Percentiles rank a stretch among this genome's conserved stretches.
These are phyloP conservation scores for Lasiodiplodia theobromae DNA, from an alignment of 2,329 filamentous ascomycete species.

Conservation along the genomic window DNA sequence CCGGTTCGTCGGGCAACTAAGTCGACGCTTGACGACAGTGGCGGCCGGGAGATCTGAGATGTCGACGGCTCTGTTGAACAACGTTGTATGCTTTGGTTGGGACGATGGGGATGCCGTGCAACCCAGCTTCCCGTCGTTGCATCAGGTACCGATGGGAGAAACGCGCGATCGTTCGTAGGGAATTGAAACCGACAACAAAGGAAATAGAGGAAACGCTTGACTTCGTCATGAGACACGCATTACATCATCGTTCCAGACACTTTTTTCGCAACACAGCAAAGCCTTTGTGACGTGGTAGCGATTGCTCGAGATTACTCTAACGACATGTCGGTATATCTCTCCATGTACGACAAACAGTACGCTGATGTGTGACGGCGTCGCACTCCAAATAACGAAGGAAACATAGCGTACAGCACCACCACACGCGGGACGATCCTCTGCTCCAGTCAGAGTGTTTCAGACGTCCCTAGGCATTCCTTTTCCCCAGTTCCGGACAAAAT, in stretches of 20 bases:
- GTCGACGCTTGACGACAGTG: slow-evolving; percentile 24
- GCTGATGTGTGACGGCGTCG: slow-evolving; percentile 19
- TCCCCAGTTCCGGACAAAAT: slow-evolving; percentile 13
- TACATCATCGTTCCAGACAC: slow-evolving; percentile 8
- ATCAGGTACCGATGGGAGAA: slow-evolving; percentile 11
- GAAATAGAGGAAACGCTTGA: slow-evolving; percentile 14
- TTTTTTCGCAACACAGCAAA: slow-evolving; percentile 13
- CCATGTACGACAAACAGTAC: slow-evolving; percentile 15
- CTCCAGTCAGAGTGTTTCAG: slow-evolving; percentile 18
- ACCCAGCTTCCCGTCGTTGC: slow-evolving; percentile 7
- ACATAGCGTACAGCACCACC: slow-evolving; percentile 26
- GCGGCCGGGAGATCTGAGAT: slow-evolving; percentile 25
- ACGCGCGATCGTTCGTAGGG: neutral
- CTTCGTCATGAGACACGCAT: slow-evolving; percentile 14
- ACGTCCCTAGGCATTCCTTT: slow-evolving; percentile 6
- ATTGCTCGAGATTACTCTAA: slow-evolving; percentile 28
- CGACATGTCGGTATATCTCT: slow-evolving; percentile 22
- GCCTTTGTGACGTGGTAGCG: slow-evolving; percentile 9
- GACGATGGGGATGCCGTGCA: slow-evolving; percentile 15
- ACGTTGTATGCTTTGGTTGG: slow-evolving; percentile 18
- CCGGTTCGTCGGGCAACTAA: neutral
- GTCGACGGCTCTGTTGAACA: slow-evolving; percentile 13
- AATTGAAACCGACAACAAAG: slow-evolving; percentile 6
- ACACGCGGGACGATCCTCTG: slow-evolving; percentile 18
- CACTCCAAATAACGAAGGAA: slow-evolving; percentile 15